phyloP scores from a whole-genome alignment of 257 asterid genomes.

The Paraleonurus japonicus region DNA sequence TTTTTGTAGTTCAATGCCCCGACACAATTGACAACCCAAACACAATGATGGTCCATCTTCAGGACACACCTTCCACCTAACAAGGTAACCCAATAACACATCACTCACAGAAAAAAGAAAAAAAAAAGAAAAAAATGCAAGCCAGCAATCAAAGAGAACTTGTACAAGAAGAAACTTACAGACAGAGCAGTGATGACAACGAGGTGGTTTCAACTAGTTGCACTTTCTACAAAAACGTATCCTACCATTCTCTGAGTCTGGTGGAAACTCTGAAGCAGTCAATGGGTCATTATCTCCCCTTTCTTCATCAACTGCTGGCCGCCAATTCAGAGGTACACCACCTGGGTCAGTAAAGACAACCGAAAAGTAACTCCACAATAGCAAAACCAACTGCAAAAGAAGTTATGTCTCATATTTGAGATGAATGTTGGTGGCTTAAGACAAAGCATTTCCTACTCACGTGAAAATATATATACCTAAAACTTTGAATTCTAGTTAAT shows the following conservation, averaged over 20 bases:
- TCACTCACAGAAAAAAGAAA: constrained; percentile 1
- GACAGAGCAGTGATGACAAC: constrained; percentile 99
- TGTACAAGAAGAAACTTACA: constrained; percentile 63
- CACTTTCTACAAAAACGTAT: constrained; percentile 86
- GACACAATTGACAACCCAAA: constrained; percentile 98
- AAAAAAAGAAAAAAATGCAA: background rate
- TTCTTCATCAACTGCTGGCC: constrained; percentile 85
- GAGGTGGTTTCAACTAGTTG: constrained; percentile 96
- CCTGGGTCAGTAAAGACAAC: constrained; percentile 98
- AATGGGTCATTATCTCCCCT: constrained; percentile 78
- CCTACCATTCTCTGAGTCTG: constrained; percentile 52
- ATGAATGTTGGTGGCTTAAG: too few relatives aligned
- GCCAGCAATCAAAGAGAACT: constrained; percentile 15
- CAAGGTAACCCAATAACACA: constrained; percentile 27
- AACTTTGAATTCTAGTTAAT: too few relatives aligned
- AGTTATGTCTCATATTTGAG: too few relatives aligned
- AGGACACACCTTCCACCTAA: constrained; percentile 95
- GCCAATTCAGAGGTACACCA: constrained; percentile 86
- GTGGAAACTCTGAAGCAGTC: constrained; percentile 57
- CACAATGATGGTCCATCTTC: constrained; percentile 99
- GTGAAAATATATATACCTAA: too few relatives aligned
- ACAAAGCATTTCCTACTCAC: too few relatives aligned
- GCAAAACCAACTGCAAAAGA: constrained; percentile 78
- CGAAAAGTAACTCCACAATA: constrained; percentile 96
- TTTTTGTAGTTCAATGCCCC: constrained; percentile 97